These are phyloP conservation scores for Suillus paluster DNA, from an alignment of 768 basidiomycete genomes.

Conservation along the genomic window DNA sequence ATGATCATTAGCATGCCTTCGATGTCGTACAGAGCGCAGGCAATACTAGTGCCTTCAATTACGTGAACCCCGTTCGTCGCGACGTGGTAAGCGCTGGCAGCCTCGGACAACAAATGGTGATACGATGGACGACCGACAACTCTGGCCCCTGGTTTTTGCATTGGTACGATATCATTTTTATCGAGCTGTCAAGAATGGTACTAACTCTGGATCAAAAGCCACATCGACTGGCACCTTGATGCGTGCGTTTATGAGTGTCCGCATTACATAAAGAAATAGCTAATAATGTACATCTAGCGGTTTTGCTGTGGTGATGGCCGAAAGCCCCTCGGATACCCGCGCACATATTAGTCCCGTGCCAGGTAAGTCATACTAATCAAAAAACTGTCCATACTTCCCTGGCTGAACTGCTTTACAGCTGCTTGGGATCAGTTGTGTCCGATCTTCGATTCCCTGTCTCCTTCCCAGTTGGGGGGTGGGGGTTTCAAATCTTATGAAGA, in stretches of 20 bases:
- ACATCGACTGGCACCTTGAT: slow-evolving; percentile 25
- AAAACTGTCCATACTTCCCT: not conserved
- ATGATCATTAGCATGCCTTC: slow-evolving; percentile 43
- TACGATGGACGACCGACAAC: slow-evolving; percentile 57
- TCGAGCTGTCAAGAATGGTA: not conserved
- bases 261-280: not conserved
- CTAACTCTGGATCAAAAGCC: slow-evolving; percentile 11
- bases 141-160: slow-evolving; percentile 47
- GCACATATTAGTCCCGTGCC: not conserved
- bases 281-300: slow-evolving; percentile 19
- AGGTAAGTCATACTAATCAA: not conserved
- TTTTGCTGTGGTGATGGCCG: slow-evolving; percentile 36
- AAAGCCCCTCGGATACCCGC: slow-evolving; percentile 19
- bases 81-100: slow-evolving; percentile 44
- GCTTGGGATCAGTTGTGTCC: slow-evolving; percentile 33
- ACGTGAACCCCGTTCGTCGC: slow-evolving; percentile 55
- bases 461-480: slow-evolving; percentile 22
- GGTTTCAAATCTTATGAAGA: slow-evolving; percentile 21
- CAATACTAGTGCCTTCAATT: slow-evolving; percentile 42
- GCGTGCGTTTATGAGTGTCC: slow-evolving; percentile 9
- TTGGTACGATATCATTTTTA: slow-evolving; percentile 15
- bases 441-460: slow-evolving; percentile 19
- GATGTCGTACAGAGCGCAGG: slow-evolving; percentile 49
- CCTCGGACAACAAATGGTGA: slow-evolving; percentile 36
- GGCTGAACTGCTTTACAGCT: slow-evolving; percentile 11